Evolutionary conservation across 768 basidiomycete genomes (phyloP).

Genomic region (Dendrothele bispora): DNA sequence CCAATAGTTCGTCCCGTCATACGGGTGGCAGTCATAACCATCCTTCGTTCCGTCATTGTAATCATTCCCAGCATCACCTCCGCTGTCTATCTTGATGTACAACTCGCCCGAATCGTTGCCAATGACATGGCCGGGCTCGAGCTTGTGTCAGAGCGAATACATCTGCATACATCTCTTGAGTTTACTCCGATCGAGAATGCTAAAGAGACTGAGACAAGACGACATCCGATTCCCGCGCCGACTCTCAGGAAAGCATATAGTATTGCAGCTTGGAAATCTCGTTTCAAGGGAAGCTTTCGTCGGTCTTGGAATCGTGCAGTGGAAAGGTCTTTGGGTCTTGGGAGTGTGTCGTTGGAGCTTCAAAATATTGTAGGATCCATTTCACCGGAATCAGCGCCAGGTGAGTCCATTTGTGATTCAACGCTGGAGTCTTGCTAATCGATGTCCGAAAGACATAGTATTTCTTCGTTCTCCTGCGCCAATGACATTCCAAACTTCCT

Average conservation of each 20-base stretch:
- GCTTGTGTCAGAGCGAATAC: constrained; percentile 49
- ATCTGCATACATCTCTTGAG: constrained; percentile 52
- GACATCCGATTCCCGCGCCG: constrained; percentile 17
- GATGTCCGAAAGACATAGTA: constrained; percentile 18
- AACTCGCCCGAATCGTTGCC: constrained; percentile 52
- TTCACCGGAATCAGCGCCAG: too few species aligned
- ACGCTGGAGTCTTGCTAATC: background rate
- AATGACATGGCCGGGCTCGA: constrained; percentile 51
- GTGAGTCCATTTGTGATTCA: constrained; percentile 23
- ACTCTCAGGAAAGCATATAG: constrained; percentile 36
- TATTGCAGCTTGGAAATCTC: constrained; percentile 64
- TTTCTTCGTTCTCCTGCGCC: constrained; percentile 49
- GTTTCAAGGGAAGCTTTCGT: constrained; percentile 57
- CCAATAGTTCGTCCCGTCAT: constrained; percentile 63
- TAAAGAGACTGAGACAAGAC: constrained; percentile 18
- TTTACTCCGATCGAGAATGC: constrained; percentile 51
- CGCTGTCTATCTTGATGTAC: constrained; percentile 66
- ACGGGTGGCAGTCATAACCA: constrained; percentile 52
- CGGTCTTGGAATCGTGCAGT: constrained; percentile 71
- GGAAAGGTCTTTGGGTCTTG: constrained; percentile 60
- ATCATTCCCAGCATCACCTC: constrained; percentile 70
- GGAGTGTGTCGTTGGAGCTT: constrained; percentile 49
- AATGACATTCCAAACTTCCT: constrained; percentile 45
- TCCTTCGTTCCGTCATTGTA: constrained; percentile 58
- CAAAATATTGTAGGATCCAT: constrained; percentile 46